Conservation (phyloP, 257 asterid species). For the Penstemon eatonii region DNA sequence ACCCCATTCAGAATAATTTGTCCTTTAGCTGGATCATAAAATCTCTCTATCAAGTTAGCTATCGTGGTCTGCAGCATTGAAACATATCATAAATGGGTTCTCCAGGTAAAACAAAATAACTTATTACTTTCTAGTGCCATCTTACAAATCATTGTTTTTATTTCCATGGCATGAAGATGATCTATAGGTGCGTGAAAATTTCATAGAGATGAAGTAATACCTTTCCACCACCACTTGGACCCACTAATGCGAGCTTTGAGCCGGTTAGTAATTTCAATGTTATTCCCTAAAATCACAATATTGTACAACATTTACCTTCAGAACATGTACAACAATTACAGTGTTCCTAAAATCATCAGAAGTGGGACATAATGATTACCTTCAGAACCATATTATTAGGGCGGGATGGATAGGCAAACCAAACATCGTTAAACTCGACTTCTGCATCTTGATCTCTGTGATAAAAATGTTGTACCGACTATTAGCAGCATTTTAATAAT, state of each 20-base stretch:
- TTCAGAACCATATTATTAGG: conserved; percentile 77
- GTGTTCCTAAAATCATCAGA: conserved; percentile 14
- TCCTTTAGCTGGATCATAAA: conserved; percentile 75
- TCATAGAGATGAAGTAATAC: conserved; percentile 32
- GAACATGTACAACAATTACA: conserved; percentile 5
- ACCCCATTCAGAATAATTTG: conserved; percentile 68
- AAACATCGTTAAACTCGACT: conserved; percentile 76
- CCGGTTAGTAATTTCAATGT: conserved; percentile 64
- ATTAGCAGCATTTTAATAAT: background rate
- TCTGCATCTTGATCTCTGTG: conserved; percentile 73
- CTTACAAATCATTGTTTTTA: background rate
- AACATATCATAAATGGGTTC: background rate
- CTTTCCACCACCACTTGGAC: conserved; percentile 98
- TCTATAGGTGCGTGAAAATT: conserved; percentile 3
- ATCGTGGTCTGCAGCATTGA: conserved; percentile 71
- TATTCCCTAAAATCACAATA: conserved; percentile 55
- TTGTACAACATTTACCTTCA: conserved; percentile 12
- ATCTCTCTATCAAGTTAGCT: conserved; percentile 88
- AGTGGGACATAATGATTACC: conserved; percentile 42
- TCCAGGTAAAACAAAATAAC: background rate
- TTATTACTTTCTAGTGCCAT: background rate
- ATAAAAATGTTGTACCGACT: conserved; percentile 16
- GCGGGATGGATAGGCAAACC: conserved; percentile 94
- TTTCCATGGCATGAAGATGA: background rate
- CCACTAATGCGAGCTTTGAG: conserved; percentile 84